Conservation (phyloP, 257 asterid species). For the Solanum medicagineum region DNA sequence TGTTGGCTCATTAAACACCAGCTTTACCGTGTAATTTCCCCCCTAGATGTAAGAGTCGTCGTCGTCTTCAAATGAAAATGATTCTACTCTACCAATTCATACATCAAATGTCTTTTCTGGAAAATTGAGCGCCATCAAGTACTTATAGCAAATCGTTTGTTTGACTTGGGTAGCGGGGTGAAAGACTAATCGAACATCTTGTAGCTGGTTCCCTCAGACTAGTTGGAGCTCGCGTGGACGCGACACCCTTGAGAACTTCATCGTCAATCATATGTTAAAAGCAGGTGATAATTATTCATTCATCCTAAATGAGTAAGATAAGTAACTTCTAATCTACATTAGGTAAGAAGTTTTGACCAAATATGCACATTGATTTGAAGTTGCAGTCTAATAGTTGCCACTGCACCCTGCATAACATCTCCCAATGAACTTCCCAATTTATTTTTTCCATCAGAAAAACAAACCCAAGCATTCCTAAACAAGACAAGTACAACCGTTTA, state of each 20-base stretch:
- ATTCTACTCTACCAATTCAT: background rate
- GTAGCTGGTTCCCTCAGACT: background rate
- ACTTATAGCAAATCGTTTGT: background rate
- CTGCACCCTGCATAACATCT: background rate
- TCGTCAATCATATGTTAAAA: conserved; percentile 58
- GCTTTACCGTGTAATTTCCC: background rate
- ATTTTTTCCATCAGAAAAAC: background rate
- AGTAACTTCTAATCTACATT: background rate
- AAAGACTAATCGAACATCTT: background rate
- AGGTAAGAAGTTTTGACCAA: background rate
- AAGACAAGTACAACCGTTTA: background rate
- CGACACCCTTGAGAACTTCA: conserved; percentile 17
- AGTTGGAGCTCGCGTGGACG: background rate
- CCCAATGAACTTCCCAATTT: background rate
- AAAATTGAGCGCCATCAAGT: background rate
- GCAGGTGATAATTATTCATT: conserved; percentile 23
- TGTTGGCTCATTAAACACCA: background rate
- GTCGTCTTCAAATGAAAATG: background rate
- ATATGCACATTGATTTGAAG: background rate
- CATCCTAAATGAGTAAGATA: background rate
- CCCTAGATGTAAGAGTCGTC: background rate
- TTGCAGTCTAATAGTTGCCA: background rate
- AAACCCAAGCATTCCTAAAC: background rate
- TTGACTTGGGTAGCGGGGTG: background rate
- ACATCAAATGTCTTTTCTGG: background rate